Evolutionary conservation across 78 protist genomes (phyloP).

Genomic region (Paulinella micropora): DNA sequence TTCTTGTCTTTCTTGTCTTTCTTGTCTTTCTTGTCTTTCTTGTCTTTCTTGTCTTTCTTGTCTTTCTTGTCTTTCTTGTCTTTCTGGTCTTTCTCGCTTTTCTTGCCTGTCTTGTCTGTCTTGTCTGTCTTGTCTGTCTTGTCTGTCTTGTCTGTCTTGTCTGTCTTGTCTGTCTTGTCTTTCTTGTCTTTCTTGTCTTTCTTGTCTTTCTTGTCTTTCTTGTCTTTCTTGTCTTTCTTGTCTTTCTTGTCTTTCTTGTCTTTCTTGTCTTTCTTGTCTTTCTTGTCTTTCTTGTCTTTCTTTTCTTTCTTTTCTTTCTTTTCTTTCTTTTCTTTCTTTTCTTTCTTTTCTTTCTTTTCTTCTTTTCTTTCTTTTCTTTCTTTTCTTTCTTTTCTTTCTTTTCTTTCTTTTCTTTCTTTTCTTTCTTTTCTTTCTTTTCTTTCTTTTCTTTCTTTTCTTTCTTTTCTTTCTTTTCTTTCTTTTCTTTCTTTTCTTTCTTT

Average conservation of each 20-base stretch:
- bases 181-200: neutral
- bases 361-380: neutral
- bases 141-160: neutral
- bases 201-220: neutral
- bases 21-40: neutral
- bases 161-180: neutral
- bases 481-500: too few species aligned
- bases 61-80: neutral
- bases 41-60: neutral
- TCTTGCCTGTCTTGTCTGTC: neutral
- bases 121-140: neutral
- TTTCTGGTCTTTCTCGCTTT: neutral
- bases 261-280: neutral
- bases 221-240: neutral
- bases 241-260: neutral
- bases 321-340: neutral
- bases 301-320: neutral
- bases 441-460: neutral
- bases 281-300: neutral
- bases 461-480: neutral
- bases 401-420: neutral
- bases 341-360: neutral
- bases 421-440: neutral
- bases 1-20: neutral
- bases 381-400: neutral